phyloP scores from a whole-genome alignment of 768 basidiomycete species.

The Amanita inopinata region DNA sequence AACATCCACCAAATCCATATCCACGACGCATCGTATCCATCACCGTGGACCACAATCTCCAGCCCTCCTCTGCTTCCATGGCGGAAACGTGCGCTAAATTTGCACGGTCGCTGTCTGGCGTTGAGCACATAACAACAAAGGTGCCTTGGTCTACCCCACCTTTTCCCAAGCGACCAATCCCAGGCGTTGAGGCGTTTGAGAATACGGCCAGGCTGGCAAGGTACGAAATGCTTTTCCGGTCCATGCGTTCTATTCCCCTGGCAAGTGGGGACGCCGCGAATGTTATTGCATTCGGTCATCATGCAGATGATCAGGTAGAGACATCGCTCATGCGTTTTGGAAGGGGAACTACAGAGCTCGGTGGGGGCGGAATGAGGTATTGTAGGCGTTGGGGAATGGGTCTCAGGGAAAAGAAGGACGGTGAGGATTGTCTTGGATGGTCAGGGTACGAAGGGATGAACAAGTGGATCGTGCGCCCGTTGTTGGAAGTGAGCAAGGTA shows the following conservation, averaged over 20 bases:
- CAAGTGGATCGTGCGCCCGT: constrained; percentile 63
- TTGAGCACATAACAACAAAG: constrained; percentile 35
- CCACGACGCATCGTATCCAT: constrained; percentile 38
- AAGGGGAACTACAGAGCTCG: constrained; percentile 43
- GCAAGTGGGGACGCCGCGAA: constrained; percentile 17
- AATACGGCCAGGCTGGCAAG: constrained; percentile 48
- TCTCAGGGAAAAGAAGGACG: constrained; percentile 9
- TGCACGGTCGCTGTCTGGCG: constrained; percentile 29
- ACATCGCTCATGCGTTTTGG: constrained; percentile 65
- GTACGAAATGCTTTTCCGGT: constrained; percentile 39
- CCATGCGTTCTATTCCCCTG: constrained; percentile 12
- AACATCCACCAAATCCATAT: constrained; percentile 4
- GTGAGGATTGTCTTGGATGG: constrained; percentile 24
- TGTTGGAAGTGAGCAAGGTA: constrained; percentile 65
- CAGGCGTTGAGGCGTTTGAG: constrained; percentile 35
- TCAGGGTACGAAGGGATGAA: constrained; percentile 50
- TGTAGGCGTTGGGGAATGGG: constrained; percentile 80
- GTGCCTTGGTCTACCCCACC: constrained; percentile 51
- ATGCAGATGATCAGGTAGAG: constrained; percentile 79
- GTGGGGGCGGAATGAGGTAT: constrained; percentile 59
- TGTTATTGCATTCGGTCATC: constrained; percentile 61
- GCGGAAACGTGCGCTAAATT: constrained; percentile 33
- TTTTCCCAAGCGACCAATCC: constrained; percentile 37
- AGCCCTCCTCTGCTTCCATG: constrained; percentile 47
- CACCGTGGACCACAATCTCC: constrained; percentile 64